Evolutionary conservation across 148 eudicot genomes (phyloP), one percentile per base, ranked within the genome.

Genomic region (Cornus kousa): DNA sequence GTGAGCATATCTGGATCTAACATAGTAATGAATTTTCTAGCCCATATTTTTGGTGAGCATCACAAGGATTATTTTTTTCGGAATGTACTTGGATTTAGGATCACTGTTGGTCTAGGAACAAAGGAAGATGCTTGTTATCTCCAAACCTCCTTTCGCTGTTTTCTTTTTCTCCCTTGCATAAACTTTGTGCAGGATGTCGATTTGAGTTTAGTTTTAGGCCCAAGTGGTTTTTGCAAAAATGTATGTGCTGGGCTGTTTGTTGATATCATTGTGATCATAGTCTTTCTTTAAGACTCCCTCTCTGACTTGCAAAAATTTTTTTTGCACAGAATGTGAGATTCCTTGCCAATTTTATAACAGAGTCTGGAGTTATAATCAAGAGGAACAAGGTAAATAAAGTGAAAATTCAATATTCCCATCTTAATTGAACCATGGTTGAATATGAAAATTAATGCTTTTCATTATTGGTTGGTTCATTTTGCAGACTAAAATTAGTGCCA

Each of bases 321-420:
- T 65, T 57, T 16, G 28, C 9, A 37, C 93, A 94, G 97, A 96
- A 96, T 78, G 95, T 96, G 69, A 77, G 92, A 80, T 96, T 93
- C 77, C 91, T 96, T 74, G 99, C 99, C 76, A 93, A 92, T 84
- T 96, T 96, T 81, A 80, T 96, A 69, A 96, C 99, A 4, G 95
- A 92, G 60, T 92, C 97, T 72, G 99, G 99, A 75, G 84, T 93
- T 66, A 83, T 96, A 71, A 86, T 87, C 80, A 96, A 96, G 86
- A 88, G 99, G 86, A 93, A 87, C 95, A 78, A 90, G 98, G 99
- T 96, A 88, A 35, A 53, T 19, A 70, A 31, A 32, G 20, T 22
- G 31, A 8, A 39, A 57, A 16, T 39, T 5, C 55, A 37, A 9
- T 33, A 4, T 5, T 59, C 10, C 9, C 4, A 53, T 55, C 24